Base-by-base conservation (phyloP, 768 basidiomycete species). In the Pisolithus orientalis region DNA sequence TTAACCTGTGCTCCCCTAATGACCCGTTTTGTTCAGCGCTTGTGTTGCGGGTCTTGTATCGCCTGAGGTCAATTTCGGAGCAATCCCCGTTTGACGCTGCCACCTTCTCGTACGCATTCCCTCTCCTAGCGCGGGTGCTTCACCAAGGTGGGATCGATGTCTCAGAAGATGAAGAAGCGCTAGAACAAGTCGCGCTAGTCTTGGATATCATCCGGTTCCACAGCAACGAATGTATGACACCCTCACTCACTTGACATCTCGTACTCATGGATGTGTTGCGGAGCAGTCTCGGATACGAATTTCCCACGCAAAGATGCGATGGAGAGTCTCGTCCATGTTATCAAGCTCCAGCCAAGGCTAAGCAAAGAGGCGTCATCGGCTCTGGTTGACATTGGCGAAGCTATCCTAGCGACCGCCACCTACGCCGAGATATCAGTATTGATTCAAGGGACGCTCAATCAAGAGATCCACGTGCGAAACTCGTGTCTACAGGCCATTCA, bases 401-500 rank as follows among this genome's bases (percentile, higher is more conserved):
- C 90, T 1, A 85, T 94, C 43, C 78, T 82, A 47, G 71, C 75
- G 5, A 84, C 74, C 17, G 84, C 87, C 0, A 78, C 80, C 1
- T 59, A 63, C 11, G 77, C 73, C 16, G 95, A 99, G 63, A 74
- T 83, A 3, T 59, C 68, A 1, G 78, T 83, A 16, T 71, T 98
- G 39, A 71, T 97, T 24, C 70, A 65, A 9, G 91, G 93, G 2
- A 87, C 84, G 0, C 74, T 97, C 7, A 70, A 79, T n/a, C 90
- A 92, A 60, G 95, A 97, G 60, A 84, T 84, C 0, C 87, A 91
- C 61, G 90, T 89, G 1, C 79, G 95, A 14, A 88, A 87, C 61
- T 85, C 93, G 8, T 92, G 90, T 61, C 71, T 98, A n/a, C 93
- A 94, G 60, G 78, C 94, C 1, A 73, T 98, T 2, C 91, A 94